phyloP scores from a whole-genome alignment of 2,329 filamentous ascomycete species.

The Diaporthe capsici region DNA sequence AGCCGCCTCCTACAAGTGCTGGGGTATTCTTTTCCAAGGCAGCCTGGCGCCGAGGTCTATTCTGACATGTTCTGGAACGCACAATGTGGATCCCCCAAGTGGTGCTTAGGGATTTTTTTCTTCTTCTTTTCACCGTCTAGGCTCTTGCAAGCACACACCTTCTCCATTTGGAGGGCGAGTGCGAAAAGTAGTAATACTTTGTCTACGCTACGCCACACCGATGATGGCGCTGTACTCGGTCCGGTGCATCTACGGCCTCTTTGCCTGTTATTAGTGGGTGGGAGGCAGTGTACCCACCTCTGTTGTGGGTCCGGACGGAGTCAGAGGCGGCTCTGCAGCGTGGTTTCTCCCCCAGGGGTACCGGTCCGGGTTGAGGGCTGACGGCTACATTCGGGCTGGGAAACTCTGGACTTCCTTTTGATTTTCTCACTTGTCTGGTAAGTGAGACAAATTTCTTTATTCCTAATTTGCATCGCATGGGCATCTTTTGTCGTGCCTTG shows the following conservation, averaged over 20 bases:
- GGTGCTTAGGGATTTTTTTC: not conserved
- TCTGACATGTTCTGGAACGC: slow-evolving; percentile 33
- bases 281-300: not conserved
- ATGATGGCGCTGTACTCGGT: slow-evolving; percentile 12
- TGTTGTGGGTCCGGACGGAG: not conserved
- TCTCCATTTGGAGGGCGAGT: not conserved
- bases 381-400: slow-evolving; percentile 17
- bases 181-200: not conserved
- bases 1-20: not conserved
- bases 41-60: not conserved
- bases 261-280: not conserved
- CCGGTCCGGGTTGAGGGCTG: slow-evolving; percentile 19
- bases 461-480: not conserved
- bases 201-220: not conserved
- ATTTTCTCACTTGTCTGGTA: not conserved
- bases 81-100: slow-evolving; percentile 1
- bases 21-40: not conserved
- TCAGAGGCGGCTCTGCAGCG: slow-evolving; percentile 1
- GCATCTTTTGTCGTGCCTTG: not conserved
- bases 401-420: not conserved
- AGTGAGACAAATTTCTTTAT: not conserved
- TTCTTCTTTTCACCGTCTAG: not conserved
- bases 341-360: not conserved
- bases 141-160: not conserved
- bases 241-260: slow-evolving; percentile 27